Base-by-base conservation (phyloP, 345 rosid genomes). In the Gossypium anomalum region DNA sequence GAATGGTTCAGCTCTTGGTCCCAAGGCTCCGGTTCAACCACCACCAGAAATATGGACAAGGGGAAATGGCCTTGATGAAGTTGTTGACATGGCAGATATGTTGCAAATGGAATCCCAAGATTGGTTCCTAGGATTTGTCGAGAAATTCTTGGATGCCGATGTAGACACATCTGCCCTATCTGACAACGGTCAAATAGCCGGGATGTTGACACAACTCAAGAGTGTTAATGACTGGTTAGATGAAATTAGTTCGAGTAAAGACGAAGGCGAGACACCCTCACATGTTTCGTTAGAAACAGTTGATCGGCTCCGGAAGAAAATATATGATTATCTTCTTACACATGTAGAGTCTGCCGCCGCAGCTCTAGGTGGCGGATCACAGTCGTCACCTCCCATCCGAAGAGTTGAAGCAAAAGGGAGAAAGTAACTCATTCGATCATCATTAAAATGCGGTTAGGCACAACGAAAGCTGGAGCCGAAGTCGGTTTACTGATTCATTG, bases 261-360 rank as follows among this genome's bases (percentile, higher is more conserved):
- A 86, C 8, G 94, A 83, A 72, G 85, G 29, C 25, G 89, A 88
- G 44, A 58, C 64, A 11, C 34, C 48, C 19, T 87, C 87, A 15
- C 77, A 77, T 48, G 84, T 90, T 17, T 82, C 97, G 6, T 79
- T 81, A 5, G 97, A 92, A 82, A 90, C 91, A 0, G 74, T 89
- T 0, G 91, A 89, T 52, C 69, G 95, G 81, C 85, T 94, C 29
- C 74, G 97, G 72, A 92, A 94, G 87, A 94, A 94, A 88, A 94
- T 94, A 9, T 94, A 92, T 2, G 94, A 88, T 72, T 92, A 94
- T 83, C 94, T 94, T 49, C 90, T 94, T 2, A 89, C 93, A 23
- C 97, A 94, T 45, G 97, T 94, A 1, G 98, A 92, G 78, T 92
- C 93, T 2, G 97, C 98, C 8, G 97, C 98, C 15, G 97, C 97